phyloP scores from a whole-genome alignment of 148 eudicot species.

The Mesembryanthemum crystallinum region DNA sequence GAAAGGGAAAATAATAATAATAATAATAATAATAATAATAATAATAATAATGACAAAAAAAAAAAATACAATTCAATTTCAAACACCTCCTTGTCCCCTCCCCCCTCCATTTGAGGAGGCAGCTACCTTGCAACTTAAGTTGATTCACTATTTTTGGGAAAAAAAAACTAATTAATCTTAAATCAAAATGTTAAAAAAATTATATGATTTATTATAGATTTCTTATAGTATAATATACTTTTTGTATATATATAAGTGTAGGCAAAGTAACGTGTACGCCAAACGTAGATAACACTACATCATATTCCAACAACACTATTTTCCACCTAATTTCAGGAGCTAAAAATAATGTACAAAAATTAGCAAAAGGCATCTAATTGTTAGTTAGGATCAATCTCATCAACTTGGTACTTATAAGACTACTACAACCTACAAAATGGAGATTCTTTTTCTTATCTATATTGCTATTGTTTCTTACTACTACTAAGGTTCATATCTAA shows the following conservation, averaged over 20 bases:
- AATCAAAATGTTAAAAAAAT: background rate
- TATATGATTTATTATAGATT: background rate
- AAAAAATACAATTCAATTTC: no score
- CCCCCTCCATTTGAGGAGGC: background rate
- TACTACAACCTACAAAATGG: no score
- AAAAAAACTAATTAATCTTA: background rate
- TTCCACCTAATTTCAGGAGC: background rate
- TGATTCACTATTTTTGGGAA: background rate
- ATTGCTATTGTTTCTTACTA: no score
- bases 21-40: no score
- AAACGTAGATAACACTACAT: conserved; percentile 18
- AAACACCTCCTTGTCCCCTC: no score
- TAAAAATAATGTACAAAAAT: background rate
- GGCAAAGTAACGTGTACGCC: conserved; percentile 34
- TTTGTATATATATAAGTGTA: background rate
- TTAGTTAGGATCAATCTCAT: conserved; percentile 5
- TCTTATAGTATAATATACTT: background rate
- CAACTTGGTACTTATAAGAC: background rate
- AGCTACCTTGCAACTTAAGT: background rate
- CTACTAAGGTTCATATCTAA: no score
- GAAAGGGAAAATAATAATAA: background rate
- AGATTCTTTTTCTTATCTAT: no score
- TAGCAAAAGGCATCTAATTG: background rate
- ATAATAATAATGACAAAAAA: no score
- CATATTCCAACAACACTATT: conserved; percentile 1